A percentile compares a stretch with the other conserved stretches of the same genome.
phyloP scores from a whole-genome alignment of 192 early-diverging fungal genomes.

The Thoreauomyces humboldtii region DNA sequence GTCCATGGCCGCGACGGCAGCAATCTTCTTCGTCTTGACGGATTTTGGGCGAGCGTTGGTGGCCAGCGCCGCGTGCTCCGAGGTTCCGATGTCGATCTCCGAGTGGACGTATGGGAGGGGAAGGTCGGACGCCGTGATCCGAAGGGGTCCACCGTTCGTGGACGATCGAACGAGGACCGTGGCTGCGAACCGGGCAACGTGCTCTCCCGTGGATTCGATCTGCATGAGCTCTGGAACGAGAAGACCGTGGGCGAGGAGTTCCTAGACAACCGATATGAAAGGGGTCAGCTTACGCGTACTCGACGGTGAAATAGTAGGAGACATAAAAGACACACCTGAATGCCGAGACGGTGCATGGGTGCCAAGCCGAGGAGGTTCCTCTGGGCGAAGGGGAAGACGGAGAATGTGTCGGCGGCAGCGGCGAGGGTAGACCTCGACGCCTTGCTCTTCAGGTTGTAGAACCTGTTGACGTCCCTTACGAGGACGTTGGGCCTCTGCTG shows the following conservation, averaged over 20 bases:
- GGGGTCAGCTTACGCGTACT: too few species aligned
- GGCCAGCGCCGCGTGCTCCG: conserved; percentile 36
- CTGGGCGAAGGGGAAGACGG: conserved; percentile 81
- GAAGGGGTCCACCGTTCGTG: conserved; percentile 67
- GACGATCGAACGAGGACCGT: conserved; percentile 67
- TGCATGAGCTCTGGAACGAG: conserved; percentile 73
- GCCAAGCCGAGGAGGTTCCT: conserved; percentile 71
- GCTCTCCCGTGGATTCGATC: conserved; percentile 63
- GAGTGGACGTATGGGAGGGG: conserved; percentile 79
- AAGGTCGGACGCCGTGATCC: conserved; percentile 55
- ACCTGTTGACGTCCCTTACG: conserved; percentile 74
- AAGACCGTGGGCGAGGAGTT: conserved; percentile 71
- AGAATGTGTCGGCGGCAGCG: conserved; percentile 71
- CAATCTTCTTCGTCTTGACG: not conserved
- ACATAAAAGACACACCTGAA: conserved; percentile 85
- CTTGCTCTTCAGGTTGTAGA: conserved; percentile 84
- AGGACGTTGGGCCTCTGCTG: conserved; percentile 78
- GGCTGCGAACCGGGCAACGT: conserved; percentile 85
- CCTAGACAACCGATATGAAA: too few species aligned
- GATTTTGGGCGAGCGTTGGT: not conserved
- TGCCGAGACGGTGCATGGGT: conserved; percentile 76
- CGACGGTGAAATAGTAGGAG: too few species aligned
- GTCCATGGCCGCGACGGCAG: conserved; percentile 3
- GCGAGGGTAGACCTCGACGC: conserved; percentile 67
- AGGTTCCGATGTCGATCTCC: conserved; percentile 51